A percentile compares a stretch with the other conserved stretches of the same genome.
Evolutionary conservation across 257 asterid species (phyloP).

Genomic region (Solanum piurae): DNA sequence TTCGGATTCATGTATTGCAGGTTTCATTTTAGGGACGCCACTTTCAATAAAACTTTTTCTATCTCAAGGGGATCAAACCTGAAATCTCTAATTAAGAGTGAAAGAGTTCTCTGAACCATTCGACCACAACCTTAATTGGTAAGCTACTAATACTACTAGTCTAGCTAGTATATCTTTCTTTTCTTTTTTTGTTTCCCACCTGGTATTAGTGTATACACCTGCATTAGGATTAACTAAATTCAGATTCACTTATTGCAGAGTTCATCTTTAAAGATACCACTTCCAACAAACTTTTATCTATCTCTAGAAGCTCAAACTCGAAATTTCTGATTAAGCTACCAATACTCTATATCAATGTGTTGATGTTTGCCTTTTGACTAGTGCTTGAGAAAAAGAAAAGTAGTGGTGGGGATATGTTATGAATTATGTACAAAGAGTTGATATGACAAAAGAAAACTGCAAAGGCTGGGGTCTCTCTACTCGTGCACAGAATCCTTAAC

Average conservation of each 20-base stretch:
- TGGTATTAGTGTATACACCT: neutral
- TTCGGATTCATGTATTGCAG: neutral
- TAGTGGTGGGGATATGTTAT: neutral
- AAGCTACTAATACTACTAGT: neutral
- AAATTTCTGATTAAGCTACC: neutral
- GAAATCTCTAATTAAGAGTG: neutral
- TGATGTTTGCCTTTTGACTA: neutral
- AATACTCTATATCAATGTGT: neutral
- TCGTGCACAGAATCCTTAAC: neutral
- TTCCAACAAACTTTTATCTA: neutral
- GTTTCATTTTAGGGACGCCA: neutral
- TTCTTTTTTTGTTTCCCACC: neutral
- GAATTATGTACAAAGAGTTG: neutral
- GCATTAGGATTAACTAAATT: neutral
- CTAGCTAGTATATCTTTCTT: neutral
- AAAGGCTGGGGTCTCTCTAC: neutral
- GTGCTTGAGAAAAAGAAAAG: neutral
- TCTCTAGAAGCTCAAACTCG: neutral
- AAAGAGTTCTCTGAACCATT: neutral
- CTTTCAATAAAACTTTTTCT: neutral
- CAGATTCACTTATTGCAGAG: neutral
- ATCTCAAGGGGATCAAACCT: neutral
- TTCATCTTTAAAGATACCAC: neutral
- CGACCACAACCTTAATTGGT: neutral
- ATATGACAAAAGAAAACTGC: neutral